Evolutionary conservation across 2,329 filamentous ascomycete species (phyloP).

Genomic region (Knoxdaviesia proteae): DNA sequence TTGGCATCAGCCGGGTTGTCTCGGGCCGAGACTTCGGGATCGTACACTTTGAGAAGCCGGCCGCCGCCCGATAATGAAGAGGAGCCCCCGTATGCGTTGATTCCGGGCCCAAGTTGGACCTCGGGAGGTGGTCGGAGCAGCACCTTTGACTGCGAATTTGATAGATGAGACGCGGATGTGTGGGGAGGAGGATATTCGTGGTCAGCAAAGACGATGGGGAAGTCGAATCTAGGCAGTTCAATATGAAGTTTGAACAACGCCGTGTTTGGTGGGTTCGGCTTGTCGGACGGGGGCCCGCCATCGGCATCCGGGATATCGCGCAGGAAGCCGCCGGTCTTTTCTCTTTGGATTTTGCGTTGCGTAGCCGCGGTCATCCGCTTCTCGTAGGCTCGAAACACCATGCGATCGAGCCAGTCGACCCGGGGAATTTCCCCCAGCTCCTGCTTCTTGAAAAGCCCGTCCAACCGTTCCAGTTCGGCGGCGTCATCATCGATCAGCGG

Average conservation of each 20-base stretch:
- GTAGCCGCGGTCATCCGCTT: conserved; percentile 31
- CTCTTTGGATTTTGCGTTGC: conserved; percentile 12
- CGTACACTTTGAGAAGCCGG: conserved; percentile 68
- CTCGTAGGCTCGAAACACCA: conserved; percentile 81
- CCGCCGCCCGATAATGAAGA: conserved; percentile 23
- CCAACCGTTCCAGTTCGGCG: conserved; percentile 77
- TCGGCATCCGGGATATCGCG: conserved; percentile 9
- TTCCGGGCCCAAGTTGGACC: conserved; percentile 77
- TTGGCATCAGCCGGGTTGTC: conserved; percentile 94
- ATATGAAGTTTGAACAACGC: conserved; percentile 66
- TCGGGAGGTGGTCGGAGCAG: conserved; percentile 65
- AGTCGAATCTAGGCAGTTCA: conserved; percentile 86
- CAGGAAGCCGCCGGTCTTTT: conserved; percentile 11
- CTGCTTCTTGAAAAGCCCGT: conserved; percentile 85
- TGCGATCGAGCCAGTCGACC: conserved; percentile 85
- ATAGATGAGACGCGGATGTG: conserved; percentile 20
- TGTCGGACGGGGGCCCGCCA: conserved; percentile 6
- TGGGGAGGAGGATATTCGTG: conserved; percentile 77
- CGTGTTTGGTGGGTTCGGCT: conserved; percentile 5
- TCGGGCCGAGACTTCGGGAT: conserved; percentile 71
- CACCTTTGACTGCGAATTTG: conserved; percentile 40
- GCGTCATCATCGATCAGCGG: conserved; percentile 43
- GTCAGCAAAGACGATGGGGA: conserved; percentile 86
- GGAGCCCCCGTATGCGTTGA: conserved; percentile 43
- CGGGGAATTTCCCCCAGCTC: conserved; percentile 92